Evolutionary conservation across 2,329 filamentous ascomycete genomes (phyloP).

Genomic region (Orbilia javanica): DNA sequence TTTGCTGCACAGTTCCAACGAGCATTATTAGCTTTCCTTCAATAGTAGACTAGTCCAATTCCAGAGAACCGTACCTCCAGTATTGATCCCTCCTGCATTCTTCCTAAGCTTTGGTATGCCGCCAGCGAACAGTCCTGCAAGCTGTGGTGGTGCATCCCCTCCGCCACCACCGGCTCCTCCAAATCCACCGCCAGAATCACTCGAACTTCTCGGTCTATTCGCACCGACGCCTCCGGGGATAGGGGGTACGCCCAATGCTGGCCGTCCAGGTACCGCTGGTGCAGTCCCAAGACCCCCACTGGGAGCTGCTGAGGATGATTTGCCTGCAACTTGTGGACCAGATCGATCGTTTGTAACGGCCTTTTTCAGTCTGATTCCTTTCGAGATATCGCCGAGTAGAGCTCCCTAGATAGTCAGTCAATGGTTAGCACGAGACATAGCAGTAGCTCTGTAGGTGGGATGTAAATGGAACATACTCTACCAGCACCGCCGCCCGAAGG

Average conservation of each 20-base stretch:
- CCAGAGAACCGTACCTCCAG: conserved; percentile 70
- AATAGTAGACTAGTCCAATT: neutral
- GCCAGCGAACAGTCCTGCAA: conserved; percentile 88
- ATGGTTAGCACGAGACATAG: conserved; percentile 15
- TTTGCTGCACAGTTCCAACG: conserved; percentile 69
- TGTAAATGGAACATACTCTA: conserved; percentile 35
- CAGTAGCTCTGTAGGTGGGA: neutral
- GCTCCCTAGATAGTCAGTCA: conserved; percentile 74
- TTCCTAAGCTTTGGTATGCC: conserved; percentile 97
- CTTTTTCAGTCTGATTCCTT: conserved; percentile 84
- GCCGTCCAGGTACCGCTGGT: conserved; percentile 50
- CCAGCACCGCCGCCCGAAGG: conserved; percentile 49
- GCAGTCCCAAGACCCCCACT: conserved; percentile 23
- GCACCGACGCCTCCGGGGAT: conserved; percentile 43
- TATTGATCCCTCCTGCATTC: conserved; percentile 81
- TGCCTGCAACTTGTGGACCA: conserved; percentile 76
- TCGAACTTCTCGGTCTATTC: conserved; percentile 50
- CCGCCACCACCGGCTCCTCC: conserved; percentile 33
- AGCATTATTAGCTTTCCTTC: conserved; percentile 19
- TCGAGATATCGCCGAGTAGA: conserved; percentile 84
- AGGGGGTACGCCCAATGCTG: conserved; percentile 39
- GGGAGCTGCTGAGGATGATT: conserved; percentile 68
- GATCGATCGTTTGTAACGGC: conserved; percentile 92
- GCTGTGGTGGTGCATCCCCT: conserved; percentile 77
- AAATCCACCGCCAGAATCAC: conserved; percentile 43